These are phyloP conservation scores for Monilinia polystroma DNA, from an alignment of 2,329 filamentous ascomycete species.

Conservation along the genomic window DNA sequence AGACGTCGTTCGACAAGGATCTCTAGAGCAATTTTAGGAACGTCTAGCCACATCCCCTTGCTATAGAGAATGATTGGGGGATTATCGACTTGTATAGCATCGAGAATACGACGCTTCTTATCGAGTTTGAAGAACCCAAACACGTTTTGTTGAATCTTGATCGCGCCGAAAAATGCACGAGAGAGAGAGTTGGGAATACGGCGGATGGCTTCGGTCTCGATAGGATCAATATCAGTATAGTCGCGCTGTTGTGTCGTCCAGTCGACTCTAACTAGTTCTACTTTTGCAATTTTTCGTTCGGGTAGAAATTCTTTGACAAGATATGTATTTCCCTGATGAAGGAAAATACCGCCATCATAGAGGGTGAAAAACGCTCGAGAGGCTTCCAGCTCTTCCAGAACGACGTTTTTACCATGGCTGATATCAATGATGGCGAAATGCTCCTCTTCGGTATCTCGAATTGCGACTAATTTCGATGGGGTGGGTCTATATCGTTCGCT, in stretches of 20 bases:
- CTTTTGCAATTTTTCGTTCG: constrained; percentile 78
- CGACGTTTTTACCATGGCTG: constrained; percentile 75
- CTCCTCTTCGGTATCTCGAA: constrained; percentile 86
- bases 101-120: constrained; percentile 77
- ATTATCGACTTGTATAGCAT: constrained; percentile 90
- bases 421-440: constrained; percentile 92
- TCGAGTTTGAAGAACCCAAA: constrained; percentile 99
- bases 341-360: constrained; percentile 94
- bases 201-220: constrained; percentile 86
- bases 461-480: constrained; percentile 79
- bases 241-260: constrained; percentile 94
- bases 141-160: constrained; percentile 83
- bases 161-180: constrained; percentile 79
- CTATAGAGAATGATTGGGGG: constrained; percentile 81
- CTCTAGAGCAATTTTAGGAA: constrained; percentile 74
- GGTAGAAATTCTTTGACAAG: constrained; percentile 85
- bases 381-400: constrained; percentile 94
- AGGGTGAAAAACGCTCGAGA: constrained; percentile 93
- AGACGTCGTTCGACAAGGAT: constrained; percentile 72
- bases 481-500: constrained; percentile 83
- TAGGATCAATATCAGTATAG: constrained; percentile 89
- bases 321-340: constrained; percentile 93
- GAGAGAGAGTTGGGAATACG: constrained; percentile 61
- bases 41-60: constrained; percentile 94
- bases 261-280: constrained; percentile 85